A percentile compares a stretch with the other conserved stretches of the same genome.
phyloP scores from a whole-genome alignment of 164 flowering plant genomes.

The Malania oleifera region DNA sequence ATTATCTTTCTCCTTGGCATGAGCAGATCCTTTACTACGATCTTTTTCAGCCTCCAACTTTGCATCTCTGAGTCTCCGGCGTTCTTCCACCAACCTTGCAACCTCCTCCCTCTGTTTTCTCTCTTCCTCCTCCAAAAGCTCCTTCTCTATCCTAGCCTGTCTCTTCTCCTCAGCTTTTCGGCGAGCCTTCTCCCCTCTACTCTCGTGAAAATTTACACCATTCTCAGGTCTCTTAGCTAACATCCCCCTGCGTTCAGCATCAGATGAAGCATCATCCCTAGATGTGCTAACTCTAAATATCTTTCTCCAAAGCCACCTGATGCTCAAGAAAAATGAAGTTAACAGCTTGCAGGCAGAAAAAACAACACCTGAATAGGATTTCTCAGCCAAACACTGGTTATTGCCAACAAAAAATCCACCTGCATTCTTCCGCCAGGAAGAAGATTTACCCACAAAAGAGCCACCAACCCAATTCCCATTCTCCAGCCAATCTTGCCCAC shows the following conservation, averaged over 20 bases:
- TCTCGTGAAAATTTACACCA: constrained; percentile 53
- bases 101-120: constrained; percentile 96
- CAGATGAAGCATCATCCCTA: constrained; percentile 40
- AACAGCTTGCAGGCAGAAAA: constrained; percentile 47
- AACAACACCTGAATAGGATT: constrained; percentile 50
- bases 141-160: constrained; percentile 90
- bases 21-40: constrained; percentile 31
- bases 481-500: constrained; percentile 72
- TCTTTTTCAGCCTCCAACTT: constrained; percentile 62
- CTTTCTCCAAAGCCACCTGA: constrained; percentile 85
- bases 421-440: constrained; percentile 47
- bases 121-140: constrained; percentile 88
- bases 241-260: constrained; percentile 46
- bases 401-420: constrained; percentile 42
- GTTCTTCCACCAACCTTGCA: constrained; percentile 88
- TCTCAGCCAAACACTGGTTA: constrained; percentile 58
- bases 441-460: constrained; percentile 41
- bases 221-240: constrained; percentile 56
- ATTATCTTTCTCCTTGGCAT: constrained; percentile 43
- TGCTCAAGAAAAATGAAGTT: constrained; percentile 46
- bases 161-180: constrained; percentile 97
- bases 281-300: constrained; percentile 55
- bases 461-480: constrained; percentile 64
- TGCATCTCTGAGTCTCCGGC: constrained; percentile 74
- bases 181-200: constrained; percentile 83